These are phyloP conservation scores for Noccaea caerulescens DNA, from an alignment of 345 rosid genomes.

Conservation along the genomic window DNA sequence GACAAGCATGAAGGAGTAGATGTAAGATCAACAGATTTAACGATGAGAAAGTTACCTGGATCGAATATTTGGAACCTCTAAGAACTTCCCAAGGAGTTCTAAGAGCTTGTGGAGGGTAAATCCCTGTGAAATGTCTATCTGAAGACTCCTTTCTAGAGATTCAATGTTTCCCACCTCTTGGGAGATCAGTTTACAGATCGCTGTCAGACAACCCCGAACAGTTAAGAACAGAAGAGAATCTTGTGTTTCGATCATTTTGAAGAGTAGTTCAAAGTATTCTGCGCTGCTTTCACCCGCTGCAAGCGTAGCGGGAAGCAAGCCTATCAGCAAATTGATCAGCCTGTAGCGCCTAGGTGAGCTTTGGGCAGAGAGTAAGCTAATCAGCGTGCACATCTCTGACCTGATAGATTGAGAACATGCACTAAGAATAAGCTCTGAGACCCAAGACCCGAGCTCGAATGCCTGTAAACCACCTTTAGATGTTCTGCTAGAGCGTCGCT, in stretches of 20 bases:
- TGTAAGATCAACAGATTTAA: constrained; percentile 25
- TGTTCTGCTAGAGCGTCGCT: constrained; percentile 62
- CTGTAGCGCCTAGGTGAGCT: constrained; percentile 79
- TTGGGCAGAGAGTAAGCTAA: constrained; percentile 84
- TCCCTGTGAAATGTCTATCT: constrained; percentile 95
- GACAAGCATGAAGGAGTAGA: constrained; percentile 32
- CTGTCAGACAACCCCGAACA: constrained; percentile 80
- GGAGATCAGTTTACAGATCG: constrained; percentile 78
- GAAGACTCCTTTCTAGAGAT: constrained; percentile 92
- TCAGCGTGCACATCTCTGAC: constrained; percentile 96
- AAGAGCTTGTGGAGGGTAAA: constrained; percentile 96
- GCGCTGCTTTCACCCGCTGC: constrained; percentile 95
- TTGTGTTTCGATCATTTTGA: constrained; percentile 85
- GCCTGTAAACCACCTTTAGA: constrained; percentile 67
- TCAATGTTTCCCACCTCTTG: constrained; percentile 90
- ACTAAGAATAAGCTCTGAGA: constrained; percentile 91
- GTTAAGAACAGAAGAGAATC: constrained; percentile 96
- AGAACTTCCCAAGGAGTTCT: constrained; percentile 91
- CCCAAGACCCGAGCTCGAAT: constrained; percentile 98
- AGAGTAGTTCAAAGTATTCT: constrained; percentile 92
- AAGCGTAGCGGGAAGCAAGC: constrained; percentile 83
- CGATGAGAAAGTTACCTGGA: constrained; percentile 60
- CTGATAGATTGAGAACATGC: constrained; percentile 98
- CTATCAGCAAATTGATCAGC: constrained; percentile 79
- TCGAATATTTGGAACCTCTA: constrained; percentile 89